Percentiles rank a stretch among this genome's conserved stretches.
Evolutionary conservation across 2,329 filamentous ascomycete species (phyloP).

Genomic region (Metarhizium guizhouense): DNA sequence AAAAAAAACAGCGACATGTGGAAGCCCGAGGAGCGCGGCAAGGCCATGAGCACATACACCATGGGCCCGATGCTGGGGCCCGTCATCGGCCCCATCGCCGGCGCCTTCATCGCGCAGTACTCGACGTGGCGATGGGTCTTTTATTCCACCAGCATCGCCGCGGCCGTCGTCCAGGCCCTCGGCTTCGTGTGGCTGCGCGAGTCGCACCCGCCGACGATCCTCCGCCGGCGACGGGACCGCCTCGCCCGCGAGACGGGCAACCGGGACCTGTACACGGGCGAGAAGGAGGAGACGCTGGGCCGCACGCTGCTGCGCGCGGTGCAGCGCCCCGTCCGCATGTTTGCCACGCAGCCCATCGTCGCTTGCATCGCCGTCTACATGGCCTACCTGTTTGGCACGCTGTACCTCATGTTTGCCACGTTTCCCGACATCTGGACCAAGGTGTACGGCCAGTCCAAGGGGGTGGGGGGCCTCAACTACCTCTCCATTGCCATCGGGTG

Average conservation of each 20-base stretch:
- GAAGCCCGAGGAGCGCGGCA: slow-evolving; percentile 47
- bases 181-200: slow-evolving; percentile 21
- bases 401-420: slow-evolving; percentile 42
- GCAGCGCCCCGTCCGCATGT: slow-evolving; percentile 35
- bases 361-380: slow-evolving; percentile 36
- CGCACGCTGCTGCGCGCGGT: slow-evolving; percentile 15
- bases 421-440: slow-evolving; percentile 36
- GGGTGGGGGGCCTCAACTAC: slow-evolving; percentile 33
- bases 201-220: slow-evolving; percentile 16
- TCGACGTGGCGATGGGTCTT: slow-evolving; percentile 29
- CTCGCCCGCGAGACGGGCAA: slow-evolving; percentile 7
- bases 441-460: slow-evolving; percentile 33
- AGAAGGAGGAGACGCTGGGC: not conserved
- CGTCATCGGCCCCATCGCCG: slow-evolving; percentile 31
- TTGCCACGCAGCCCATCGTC: slow-evolving; percentile 38
- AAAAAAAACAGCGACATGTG: slow-evolving; percentile 41
- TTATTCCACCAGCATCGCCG: slow-evolving; percentile 22
- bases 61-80: slow-evolving; percentile 51
- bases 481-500: no score
- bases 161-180: slow-evolving; percentile 10
- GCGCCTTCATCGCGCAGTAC: slow-evolving; percentile 22
- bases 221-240: slow-evolving; percentile 9
- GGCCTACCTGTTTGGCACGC: slow-evolving; percentile 38
- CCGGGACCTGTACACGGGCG: not conserved
- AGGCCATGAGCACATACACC: slow-evolving; percentile 54